Evolutionary conservation across 805 yeast species (phyloP).

Genomic region (Candida khao-thaluensis): DNA sequence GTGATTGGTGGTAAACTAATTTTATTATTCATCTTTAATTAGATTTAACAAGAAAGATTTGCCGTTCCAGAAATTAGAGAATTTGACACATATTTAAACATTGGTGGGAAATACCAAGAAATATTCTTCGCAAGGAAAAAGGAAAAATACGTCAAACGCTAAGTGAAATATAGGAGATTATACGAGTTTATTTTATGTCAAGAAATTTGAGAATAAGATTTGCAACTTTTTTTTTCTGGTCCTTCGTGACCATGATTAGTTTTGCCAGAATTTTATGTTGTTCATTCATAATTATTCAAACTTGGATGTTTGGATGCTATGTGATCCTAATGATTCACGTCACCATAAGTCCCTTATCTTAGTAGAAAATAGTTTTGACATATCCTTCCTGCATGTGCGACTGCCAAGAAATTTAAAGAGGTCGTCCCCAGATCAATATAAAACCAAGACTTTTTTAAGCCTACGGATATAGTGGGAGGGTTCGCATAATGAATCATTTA

Average conservation of each 20-base stretch:
- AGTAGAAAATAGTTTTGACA: conserved; percentile 2
- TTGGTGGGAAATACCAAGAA: conserved; percentile 6
- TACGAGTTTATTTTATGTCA: conserved; percentile 8
- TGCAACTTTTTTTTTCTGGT: conserved; percentile 1
- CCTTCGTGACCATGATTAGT: too few relatives aligned
- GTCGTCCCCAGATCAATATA: conserved; percentile 1
- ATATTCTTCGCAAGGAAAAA: conserved; percentile 5
- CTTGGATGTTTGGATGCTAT: too few relatives aligned
- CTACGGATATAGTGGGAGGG: neutral
- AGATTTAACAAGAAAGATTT: neutral
- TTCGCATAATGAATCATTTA: too few relatives aligned
- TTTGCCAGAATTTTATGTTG: too few relatives aligned
- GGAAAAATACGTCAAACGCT: conserved; percentile 1
- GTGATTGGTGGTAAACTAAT: conserved; percentile 43
- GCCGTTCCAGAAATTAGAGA: neutral
- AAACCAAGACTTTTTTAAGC: neutral
- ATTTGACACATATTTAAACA: conserved; percentile 5
- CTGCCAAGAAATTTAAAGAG: conserved; percentile 5
- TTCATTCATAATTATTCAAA: too few relatives aligned
- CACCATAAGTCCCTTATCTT: too few relatives aligned
- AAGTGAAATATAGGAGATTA: conserved; percentile 4
- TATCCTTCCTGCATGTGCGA: conserved; percentile 3
- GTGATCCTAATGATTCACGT: too few relatives aligned
- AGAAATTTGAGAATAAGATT: neutral
- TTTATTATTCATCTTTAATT: conserved; percentile 18